Evolutionary conservation across 768 basidiomycete species (phyloP), one percentile per base, ranked within the genome.

Genomic region (Hygrocybe punicea): DNA sequence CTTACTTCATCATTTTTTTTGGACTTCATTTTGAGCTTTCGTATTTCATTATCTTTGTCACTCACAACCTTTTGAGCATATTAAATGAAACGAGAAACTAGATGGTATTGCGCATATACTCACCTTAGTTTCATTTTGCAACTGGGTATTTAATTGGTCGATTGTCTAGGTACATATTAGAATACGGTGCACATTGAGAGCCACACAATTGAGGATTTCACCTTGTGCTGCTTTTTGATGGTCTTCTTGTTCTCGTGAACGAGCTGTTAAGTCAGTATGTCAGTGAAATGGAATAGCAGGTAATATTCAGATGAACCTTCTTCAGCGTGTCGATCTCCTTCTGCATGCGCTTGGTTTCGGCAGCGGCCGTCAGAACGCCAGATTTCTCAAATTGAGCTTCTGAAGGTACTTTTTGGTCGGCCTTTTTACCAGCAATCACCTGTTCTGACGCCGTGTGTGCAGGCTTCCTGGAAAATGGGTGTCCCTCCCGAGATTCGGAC

Each of bases 1-100:
- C 73, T 34, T 60, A 87, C 87, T 68, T 87, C 86, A 55, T 87
- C 84, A 5, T 75, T 71, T 58, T 83, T 81, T 56, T 72, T 78
- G 7, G 70, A 66, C 60, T 81, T 84, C 37, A 61, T 65, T 62
- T 80, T 80, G 17, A 81, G 55, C 23, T 69, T 71, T n/a, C 72
- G 66, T 17, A 84, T 34, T 54, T 80, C 76, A 3, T 68, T 67
- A 55, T 81, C 78, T 37, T 76, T 74, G 10, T 81, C 81, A 59
- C 78, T 74, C 53, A 42, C 23, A 11, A 33, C 29, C 56, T 57
- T 29, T 17, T 16, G 24, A 17, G 40, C 7, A 19, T n/a, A 14
- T 25, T 36, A 23, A 16, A n/a, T 36, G 23, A 24, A n/a, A 39
- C n/a, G n/a, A 3, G 35, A 29, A 23, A 57, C 16, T 33, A n/a